phyloP scores from a whole-genome alignment of 1,284 basidiomycete species.

The Cerrena zonata region DNA sequence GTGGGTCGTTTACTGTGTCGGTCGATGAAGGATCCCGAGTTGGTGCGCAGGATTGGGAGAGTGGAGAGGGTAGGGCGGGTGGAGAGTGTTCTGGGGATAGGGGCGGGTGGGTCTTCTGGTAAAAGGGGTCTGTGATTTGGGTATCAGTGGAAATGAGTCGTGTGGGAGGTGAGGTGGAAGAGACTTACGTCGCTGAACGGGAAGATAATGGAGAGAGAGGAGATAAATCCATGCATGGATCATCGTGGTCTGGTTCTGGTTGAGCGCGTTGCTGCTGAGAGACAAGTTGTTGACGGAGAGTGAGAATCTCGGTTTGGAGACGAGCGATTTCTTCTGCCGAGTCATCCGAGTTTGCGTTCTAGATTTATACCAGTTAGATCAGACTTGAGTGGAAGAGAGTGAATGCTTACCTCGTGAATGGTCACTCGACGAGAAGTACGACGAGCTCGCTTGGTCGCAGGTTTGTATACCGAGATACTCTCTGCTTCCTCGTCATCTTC shows the following conservation, averaged over 20 bases:
- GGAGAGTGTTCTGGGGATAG: neutral
- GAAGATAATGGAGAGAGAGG: no score
- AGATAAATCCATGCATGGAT: no score
- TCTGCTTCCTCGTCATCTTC: conserved; percentile 12
- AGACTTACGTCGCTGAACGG: neutral
- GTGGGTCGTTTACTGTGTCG: conserved; percentile 44
- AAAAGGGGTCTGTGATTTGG: no score
- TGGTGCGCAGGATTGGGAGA: conserved; percentile 31
- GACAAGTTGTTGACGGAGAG: neutral
- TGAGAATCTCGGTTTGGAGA: neutral
- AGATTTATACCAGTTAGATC: no score
- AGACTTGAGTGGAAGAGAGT: no score
- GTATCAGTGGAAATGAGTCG: conserved; percentile 2
- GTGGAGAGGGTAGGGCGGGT: conserved; percentile 11
- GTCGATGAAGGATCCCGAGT: conserved; percentile 44
- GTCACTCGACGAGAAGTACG: no score
- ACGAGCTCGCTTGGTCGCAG: neutral
- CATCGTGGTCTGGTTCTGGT: no score
- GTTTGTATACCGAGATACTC: neutral
- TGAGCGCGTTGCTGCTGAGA: no score
- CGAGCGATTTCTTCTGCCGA: neutral
- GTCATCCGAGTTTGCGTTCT: no score
- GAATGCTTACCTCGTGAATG: no score
- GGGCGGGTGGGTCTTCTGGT: no score
- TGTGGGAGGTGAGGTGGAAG: conserved; percentile 5